Conservation (phyloP, 352 stramenopile genomes). For the Vaucheria bursata region DNA sequence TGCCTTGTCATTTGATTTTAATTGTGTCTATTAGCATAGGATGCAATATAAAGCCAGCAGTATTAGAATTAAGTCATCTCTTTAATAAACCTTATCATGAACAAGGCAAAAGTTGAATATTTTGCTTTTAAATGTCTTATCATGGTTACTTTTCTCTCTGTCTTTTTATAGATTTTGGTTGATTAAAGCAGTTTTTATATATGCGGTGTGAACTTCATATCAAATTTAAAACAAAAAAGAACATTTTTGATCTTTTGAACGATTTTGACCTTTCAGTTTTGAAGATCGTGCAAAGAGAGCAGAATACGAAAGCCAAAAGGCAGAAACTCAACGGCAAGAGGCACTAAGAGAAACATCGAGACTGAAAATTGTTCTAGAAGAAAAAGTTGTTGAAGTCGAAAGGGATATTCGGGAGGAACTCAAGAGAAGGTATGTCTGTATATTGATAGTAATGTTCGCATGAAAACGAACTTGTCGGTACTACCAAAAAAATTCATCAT, state of each 20-base stretch:
- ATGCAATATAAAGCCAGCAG: background rate
- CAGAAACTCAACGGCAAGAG: slow-evolving; percentile 21
- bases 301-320: slow-evolving; percentile 36
- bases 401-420: background rate
- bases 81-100: background rate
- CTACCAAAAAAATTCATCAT: no score
- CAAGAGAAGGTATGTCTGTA: background rate
- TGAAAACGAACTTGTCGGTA: no score
- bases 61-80: background rate
- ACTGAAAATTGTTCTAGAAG: slow-evolving; percentile 19
- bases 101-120: background rate
- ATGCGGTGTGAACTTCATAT: no score
- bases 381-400: background rate
- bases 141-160: no score
- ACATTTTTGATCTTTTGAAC: no score
- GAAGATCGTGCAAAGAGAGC: slow-evolving; percentile 17
- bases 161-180: no score
- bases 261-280: no score
- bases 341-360: slow-evolving; percentile 30
- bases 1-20: background rate
- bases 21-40: background rate
- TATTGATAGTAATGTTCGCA: background rate
- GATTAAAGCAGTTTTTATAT: no score
- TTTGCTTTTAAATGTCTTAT: no score
- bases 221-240: no score